Conservation (phyloP, 257 asterid genomes). For the Solanum pinnatisectum region DNA sequence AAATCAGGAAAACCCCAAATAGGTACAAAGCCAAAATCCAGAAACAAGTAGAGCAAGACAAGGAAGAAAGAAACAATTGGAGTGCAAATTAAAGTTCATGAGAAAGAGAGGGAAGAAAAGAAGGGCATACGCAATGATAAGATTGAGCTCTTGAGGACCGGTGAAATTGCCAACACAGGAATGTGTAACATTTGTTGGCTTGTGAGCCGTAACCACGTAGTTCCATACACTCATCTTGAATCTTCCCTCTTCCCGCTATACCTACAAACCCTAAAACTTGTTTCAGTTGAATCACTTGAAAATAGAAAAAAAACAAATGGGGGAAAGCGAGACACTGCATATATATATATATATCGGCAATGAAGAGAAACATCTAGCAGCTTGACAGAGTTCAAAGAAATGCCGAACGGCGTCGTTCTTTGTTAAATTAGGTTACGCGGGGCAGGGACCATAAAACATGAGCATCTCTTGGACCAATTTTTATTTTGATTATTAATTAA, state of each 20-base stretch:
- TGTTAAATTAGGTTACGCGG: neutral
- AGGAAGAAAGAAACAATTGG: neutral
- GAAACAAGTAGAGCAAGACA: neutral
- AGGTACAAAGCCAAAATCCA: neutral
- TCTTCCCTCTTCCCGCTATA: neutral
- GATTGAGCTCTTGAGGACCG: conserved; percentile 88
- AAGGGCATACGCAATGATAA: conserved; percentile 58
- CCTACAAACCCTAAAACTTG: neutral
- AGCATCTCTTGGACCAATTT: neutral
- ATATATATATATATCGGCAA: neutral
- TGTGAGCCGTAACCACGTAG: conserved; percentile 99
- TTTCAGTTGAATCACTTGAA: neutral
- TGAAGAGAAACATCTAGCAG: neutral
- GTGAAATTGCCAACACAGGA: conserved; percentile 98
- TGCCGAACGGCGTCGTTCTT: neutral
- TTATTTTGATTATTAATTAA: no score
- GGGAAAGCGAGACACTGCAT: neutral
- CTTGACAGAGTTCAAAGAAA: neutral
- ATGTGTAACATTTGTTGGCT: conserved; percentile 94
- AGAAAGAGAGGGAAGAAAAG: neutral
- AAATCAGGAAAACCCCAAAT: neutral
- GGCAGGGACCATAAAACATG: neutral
- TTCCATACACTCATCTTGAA: conserved; percentile 80
- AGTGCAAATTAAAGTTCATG: neutral
- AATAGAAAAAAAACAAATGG: neutral